Evolutionary conservation across 345 rosid genomes (phyloP).

Genomic region (Gossypium stocksii): DNA sequence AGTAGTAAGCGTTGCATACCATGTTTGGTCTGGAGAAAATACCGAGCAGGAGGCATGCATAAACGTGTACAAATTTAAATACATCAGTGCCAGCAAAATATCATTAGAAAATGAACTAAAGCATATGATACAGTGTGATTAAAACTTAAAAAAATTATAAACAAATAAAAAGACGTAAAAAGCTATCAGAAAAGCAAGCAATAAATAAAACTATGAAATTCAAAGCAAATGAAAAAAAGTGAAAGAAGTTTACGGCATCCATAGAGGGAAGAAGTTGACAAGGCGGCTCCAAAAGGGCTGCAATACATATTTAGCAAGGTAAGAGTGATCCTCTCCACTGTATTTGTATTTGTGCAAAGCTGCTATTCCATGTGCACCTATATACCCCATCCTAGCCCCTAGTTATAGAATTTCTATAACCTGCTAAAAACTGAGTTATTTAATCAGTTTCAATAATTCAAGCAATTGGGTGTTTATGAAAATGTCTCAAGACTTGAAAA

Average conservation of each 20-base stretch:
- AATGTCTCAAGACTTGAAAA: neutral
- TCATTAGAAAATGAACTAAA: too few species aligned
- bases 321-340: conserved; percentile 91
- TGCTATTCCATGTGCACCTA: conserved; percentile 81
- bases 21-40: conserved; percentile 74
- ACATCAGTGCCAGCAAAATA: conserved; percentile 9
- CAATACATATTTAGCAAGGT: conserved; percentile 75
- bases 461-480: neutral
- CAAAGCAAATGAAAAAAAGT: neutral
- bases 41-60: conserved; percentile 19
- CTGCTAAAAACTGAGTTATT: conserved; percentile 16
- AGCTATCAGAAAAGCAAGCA: neutral
- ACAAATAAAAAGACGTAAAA: neutral
- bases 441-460: neutral
- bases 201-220: neutral
- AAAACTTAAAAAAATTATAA: neutral
- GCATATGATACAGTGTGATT: too few species aligned
- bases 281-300: conserved; percentile 89
- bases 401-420: conserved; percentile 9
- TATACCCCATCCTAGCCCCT: conserved; percentile 61
- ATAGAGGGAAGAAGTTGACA: conserved; percentile 85
- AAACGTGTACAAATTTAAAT: conserved; percentile 15
- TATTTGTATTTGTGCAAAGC: conserved; percentile 83
- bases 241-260: conserved; percentile 85
- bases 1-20: conserved; percentile 42